Percentiles rank a stretch among this genome's conserved stretches.
phyloP scores from a whole-genome alignment of 371 early-diverging fungal species.

The Rhizopus delemar region DNA sequence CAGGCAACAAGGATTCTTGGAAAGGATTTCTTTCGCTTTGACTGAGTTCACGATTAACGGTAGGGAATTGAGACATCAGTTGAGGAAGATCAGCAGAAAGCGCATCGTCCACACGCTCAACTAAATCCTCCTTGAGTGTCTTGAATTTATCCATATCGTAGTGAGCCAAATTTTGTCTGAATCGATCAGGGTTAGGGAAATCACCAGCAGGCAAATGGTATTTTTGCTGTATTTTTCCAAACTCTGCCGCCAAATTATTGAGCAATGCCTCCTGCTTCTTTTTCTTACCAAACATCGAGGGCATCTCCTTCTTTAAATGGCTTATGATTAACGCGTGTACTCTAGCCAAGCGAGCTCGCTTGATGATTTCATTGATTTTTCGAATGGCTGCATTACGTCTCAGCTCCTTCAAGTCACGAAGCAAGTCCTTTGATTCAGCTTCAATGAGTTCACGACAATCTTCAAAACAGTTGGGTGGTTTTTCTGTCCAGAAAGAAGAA shows the following conservation, averaged over 20 bases:
- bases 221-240: slow-evolving; percentile 64
- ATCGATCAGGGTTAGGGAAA: slow-evolving; percentile 63
- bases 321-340: slow-evolving; percentile 85
- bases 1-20: slow-evolving; percentile 26
- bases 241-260: slow-evolving; percentile 63
- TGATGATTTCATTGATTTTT: slow-evolving; percentile 91
- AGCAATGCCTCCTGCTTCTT: slow-evolving; percentile 69
- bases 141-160: slow-evolving; percentile 75
- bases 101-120: slow-evolving; percentile 60
- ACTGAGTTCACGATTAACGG: slow-evolving; percentile 50
- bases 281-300: slow-evolving; percentile 80
- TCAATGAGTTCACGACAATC: slow-evolving; percentile 73
- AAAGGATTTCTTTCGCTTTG: slow-evolving; percentile 58
- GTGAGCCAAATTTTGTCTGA: slow-evolving; percentile 54
- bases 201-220: slow-evolving; percentile 66
- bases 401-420: slow-evolving; percentile 72
- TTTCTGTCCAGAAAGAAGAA: slow-evolving; percentile 80
- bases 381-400: slow-evolving; percentile 86
- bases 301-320: slow-evolving; percentile 83
- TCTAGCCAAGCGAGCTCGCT: slow-evolving; percentile 80
- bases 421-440: slow-evolving; percentile 77
- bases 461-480: slow-evolving; percentile 71
- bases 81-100: slow-evolving; percentile 51
- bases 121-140: slow-evolving; percentile 60
- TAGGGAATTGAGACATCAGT: slow-evolving; percentile 67